A percentile compares a stretch with the other conserved stretches of the same genome.
phyloP scores from a whole-genome alignment of 257 asterid genomes.

The Echium plantagineum region DNA sequence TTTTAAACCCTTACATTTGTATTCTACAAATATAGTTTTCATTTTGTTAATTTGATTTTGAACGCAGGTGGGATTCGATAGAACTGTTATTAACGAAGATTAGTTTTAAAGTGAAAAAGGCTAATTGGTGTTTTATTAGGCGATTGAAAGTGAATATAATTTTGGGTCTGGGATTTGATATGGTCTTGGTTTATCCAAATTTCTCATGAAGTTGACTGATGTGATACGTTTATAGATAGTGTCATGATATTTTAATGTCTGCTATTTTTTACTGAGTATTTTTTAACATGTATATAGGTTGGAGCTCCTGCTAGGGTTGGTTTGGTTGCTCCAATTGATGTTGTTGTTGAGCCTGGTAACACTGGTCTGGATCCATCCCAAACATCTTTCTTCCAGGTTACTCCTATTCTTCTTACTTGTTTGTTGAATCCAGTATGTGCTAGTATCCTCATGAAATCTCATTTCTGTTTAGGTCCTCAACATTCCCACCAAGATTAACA shows the following conservation, averaged over 20 bases:
- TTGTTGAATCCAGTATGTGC: rapidly evolving
- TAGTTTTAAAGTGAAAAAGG: too few relatives aligned
- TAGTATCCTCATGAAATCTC: not conserved
- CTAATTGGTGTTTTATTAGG: too few relatives aligned
- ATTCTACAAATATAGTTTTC: too few relatives aligned
- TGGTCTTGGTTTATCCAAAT: too few relatives aligned
- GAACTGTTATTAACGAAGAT: too few relatives aligned
- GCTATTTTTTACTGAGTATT: not conserved
- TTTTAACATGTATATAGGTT: slow-evolving; percentile 34
- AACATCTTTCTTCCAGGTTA: slow-evolving; percentile 93
- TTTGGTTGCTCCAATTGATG: slow-evolving; percentile 84
- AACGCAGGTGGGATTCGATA: too few relatives aligned
- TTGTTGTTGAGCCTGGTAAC: slow-evolving; percentile 91
- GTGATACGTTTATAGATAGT: not conserved
- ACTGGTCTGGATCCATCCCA: slow-evolving; percentile 96
- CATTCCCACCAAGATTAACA: slow-evolving; percentile 96
- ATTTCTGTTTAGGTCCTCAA: slow-evolving; percentile 48
- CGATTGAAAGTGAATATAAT: too few relatives aligned
- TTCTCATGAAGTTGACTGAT: not conserved
- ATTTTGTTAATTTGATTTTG: too few relatives aligned
- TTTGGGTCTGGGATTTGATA: too few relatives aligned
- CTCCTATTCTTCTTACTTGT: not conserved
- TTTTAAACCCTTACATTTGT: too few relatives aligned
- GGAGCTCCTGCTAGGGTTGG: slow-evolving; percentile 99
- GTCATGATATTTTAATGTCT: too few relatives aligned